Base-by-base conservation (phyloP, 2,329 filamentous ascomycete species). In the Monilinia vaccinii-corymbosi region DNA sequence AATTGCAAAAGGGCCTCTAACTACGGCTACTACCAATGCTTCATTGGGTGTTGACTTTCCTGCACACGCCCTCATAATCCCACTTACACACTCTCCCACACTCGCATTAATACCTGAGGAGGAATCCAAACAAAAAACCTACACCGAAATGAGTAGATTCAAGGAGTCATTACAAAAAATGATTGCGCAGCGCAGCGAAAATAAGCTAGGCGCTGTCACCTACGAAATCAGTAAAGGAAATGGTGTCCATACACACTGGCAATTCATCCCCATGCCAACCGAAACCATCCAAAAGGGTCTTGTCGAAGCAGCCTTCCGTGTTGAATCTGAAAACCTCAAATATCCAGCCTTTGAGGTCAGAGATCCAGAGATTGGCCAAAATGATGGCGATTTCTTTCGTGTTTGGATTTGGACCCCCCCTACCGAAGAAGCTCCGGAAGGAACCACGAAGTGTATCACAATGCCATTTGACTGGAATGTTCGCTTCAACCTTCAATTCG, bases 241-340 rank as follows among this genome's bases (percentile, higher is more conserved):
- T 56, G 91, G 94, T 58, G 85, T 97, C 60, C 94, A 99, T 71
- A 81, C 87, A 1, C 93, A 97, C 70, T 97, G 92, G 94, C 95
- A 99, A 74, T 88, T 95, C 66, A 76, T 97, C 34, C 91, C 94
- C 0, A 78, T 95, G 0, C 82, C 88, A 0, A 77, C 81, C 0
- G 79, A 87, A 11, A 76, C 90, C 48, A 81, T 96, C 55, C 76
- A 75, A 23, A 84, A 84, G 50, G 88, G 89, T 0, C 78, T 96
- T 1, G 89, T 96, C 0, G 91, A 96, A 72, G 90, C 89, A 0
- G 93, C 87, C 0, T 97, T 99, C 76, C 86, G 87, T 57, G 89
- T 95, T 1, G 85, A 96, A 70, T 91, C 91, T 0, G 88, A 96
- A 71, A 95, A 96, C 66, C 71, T 78, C 50, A 73, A 77, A 60